These are phyloP conservation scores for Dorcoceras hygrometricum DNA, from an alignment of 257 asterid genomes.

Conservation along the genomic window DNA sequence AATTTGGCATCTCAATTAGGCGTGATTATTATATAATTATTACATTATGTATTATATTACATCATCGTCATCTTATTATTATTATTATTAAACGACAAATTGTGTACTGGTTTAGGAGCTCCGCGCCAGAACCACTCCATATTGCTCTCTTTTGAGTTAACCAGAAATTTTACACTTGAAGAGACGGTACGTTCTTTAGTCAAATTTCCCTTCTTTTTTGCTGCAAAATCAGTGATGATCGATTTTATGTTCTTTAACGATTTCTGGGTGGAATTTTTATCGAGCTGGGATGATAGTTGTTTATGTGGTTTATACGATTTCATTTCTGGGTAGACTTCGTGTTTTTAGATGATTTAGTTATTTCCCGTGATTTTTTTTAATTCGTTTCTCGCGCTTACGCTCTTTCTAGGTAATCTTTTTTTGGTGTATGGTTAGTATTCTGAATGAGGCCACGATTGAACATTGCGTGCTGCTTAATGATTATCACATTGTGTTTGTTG, in stretches of 20 bases:
- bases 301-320: constrained; percentile 7
- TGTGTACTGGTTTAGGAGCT: no score
- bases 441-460: not conserved
- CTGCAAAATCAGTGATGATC: not conserved
- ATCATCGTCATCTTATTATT: no score
- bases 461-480: not conserved
- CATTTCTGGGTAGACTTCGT: not conserved
- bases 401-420: no score
- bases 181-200: constrained; percentile 21
- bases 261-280: constrained; percentile 1
- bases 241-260: not conserved
- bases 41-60: no score
- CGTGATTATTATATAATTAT: no score
- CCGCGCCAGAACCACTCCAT: no score
- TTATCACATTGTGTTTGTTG: constrained; percentile 26
- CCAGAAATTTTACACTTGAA: constrained; percentile 8
- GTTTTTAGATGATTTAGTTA: not conserved
- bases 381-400: not conserved
- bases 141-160: not conserved
- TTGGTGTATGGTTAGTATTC: not conserved
- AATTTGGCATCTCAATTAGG: no score
- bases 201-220: constrained; percentile 1
- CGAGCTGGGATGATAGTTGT: not conserved
- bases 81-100: no score
- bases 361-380: not conserved